phyloP scores from a whole-genome alignment of 2,329 filamentous ascomycete species.

The Eutypa lata region DNA sequence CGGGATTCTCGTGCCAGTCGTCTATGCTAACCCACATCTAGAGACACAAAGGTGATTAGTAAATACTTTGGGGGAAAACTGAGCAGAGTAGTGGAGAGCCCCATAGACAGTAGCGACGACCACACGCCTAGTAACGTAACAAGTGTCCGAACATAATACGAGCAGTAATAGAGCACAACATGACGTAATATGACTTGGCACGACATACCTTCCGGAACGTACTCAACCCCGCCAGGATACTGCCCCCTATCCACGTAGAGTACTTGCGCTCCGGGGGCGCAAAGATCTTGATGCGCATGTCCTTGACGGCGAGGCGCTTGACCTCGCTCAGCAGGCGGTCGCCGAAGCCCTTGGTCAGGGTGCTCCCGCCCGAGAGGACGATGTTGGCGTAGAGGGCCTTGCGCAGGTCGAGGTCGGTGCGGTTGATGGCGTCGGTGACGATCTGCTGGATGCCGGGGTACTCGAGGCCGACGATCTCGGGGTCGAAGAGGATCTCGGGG shows the following conservation, averaged over 20 bases:
- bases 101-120: too few species aligned
- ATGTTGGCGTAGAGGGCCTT: slow-evolving; percentile 96
- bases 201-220: slow-evolving; percentile 89
- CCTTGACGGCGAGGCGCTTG: slow-evolving; percentile 90
- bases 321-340: slow-evolving; percentile 90
- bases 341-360: slow-evolving; percentile 93
- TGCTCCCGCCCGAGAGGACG: slow-evolving; percentile 92
- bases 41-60: slow-evolving; percentile 12
- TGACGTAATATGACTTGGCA: not conserved
- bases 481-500: slow-evolving; percentile 95
- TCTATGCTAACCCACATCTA: slow-evolving; percentile 99
- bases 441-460: slow-evolving; percentile 98
- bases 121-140: too few species aligned
- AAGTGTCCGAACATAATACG: too few species aligned
- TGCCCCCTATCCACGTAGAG: slow-evolving; percentile 98
- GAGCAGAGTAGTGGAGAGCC: too few species aligned
- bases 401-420: slow-evolving; percentile 91
- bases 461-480: slow-evolving; percentile 93
- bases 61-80: too few species aligned
- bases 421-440: slow-evolving; percentile 90
- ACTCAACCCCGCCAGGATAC: slow-evolving; percentile 92
- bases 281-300: slow-evolving; percentile 99
- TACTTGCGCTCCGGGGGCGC: slow-evolving; percentile 97
- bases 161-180: too few species aligned
- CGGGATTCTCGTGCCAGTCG: slow-evolving; percentile 99